Percentiles rank a stretch among this genome's conserved stretches.
phyloP scores from a whole-genome alignment of 805 yeast species.

The Starmerella stellata region DNA sequence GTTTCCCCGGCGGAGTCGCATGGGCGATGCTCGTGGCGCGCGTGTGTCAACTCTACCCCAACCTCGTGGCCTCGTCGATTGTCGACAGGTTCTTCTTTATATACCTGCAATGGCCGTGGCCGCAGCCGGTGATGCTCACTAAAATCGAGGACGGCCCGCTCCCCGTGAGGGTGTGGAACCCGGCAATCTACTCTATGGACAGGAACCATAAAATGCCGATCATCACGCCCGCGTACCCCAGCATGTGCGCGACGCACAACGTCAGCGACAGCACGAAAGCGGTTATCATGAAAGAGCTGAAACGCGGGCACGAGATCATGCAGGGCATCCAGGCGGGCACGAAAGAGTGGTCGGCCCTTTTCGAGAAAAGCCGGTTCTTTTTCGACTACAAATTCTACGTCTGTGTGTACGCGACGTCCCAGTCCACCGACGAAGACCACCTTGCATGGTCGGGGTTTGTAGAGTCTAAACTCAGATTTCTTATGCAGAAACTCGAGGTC shows the following conservation, averaged over 20 bases:
- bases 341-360: constrained; percentile 55
- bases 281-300: constrained; percentile 60
- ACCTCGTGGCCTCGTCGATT: constrained; percentile 82
- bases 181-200: constrained; percentile 73
- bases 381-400: constrained; percentile 69
- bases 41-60: constrained; percentile 89
- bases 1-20: constrained; percentile 98
- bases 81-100: constrained; percentile 80
- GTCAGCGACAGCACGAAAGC: constrained; percentile 75
- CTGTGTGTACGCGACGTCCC: constrained; percentile 62
- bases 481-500: constrained; percentile 70
- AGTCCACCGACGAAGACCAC: constrained; percentile 61
- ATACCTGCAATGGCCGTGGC: constrained; percentile 88
- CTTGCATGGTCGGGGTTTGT: constrained; percentile 84
- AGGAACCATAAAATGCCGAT: constrained; percentile 91
- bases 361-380: constrained; percentile 68
- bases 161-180: constrained; percentile 95
- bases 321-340: constrained; percentile 47
- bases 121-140: constrained; percentile 85
- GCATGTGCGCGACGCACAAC: constrained; percentile 98
- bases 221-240: constrained; percentile 93
- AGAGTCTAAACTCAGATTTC: constrained; percentile 64
- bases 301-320: constrained; percentile 56
- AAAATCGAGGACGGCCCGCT: constrained; percentile 94
- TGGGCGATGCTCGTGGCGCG: constrained; percentile 99